Percentiles rank a stretch among this genome's conserved stretches.
Evolutionary conservation across 225 moss, liverwort and hornwort genomes (phyloP).

Genomic region (Asterella californica): DNA sequence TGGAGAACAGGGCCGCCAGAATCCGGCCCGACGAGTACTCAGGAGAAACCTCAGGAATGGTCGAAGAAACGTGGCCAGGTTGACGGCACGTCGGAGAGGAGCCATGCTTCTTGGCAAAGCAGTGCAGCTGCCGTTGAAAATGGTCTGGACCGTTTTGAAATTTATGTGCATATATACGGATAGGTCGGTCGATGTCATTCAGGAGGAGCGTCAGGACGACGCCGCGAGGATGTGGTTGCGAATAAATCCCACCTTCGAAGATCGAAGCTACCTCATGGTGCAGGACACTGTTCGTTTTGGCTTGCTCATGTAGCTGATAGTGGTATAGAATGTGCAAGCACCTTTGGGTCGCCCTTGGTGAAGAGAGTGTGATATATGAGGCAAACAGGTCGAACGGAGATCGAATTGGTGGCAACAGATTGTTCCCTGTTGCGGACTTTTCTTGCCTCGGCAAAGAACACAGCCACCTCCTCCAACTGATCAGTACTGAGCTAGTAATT

Average conservation of each 20-base stretch:
- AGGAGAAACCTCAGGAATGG: slow-evolving; percentile 6
- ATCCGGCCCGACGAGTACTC: neutral
- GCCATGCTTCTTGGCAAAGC: neutral
- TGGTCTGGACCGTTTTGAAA: neutral
- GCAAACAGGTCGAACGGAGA: no score
- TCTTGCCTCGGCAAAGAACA: no score
- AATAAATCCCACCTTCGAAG: slow-evolving; percentile 2
- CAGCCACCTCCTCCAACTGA: no score
- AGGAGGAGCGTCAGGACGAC: slow-evolving; percentile 2
- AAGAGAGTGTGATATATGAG: no score
- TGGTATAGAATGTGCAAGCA: no score
- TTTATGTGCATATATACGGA: slow-evolving; percentile 3
- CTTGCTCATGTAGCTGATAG: slow-evolving; percentile 3
- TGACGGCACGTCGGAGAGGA: neutral
- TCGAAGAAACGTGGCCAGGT: neutral
- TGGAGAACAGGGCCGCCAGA: neutral
- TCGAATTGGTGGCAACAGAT: no score
- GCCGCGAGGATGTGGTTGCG: slow-evolving; percentile 6
- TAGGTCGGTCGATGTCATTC: neutral
- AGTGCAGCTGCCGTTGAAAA: slow-evolving; percentile 1
- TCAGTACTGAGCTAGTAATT: no score
- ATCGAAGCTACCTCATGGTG: slow-evolving; percentile 9
- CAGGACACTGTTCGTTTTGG: slow-evolving; percentile 15
- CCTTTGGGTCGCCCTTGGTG: no score
- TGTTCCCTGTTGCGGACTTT: no score